phyloP scores from a whole-genome alignment of 805 yeast species.

The Sugiyamaella qingdaonensis region DNA sequence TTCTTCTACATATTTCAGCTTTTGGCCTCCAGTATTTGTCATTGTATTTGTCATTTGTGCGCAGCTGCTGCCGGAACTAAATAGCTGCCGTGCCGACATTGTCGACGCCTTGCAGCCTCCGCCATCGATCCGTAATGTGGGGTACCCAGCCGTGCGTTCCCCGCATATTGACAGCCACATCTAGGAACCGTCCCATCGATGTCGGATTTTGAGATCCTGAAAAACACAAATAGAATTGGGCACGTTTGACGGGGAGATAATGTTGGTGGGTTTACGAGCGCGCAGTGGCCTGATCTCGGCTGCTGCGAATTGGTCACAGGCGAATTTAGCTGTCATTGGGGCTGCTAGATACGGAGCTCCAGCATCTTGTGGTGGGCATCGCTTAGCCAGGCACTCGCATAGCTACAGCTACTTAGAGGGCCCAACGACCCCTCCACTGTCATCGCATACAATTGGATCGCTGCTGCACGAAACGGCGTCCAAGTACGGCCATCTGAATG shows the following conservation, averaged over 20 bases:
- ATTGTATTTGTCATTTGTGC: too few relatives aligned
- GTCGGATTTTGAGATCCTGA: background rate
- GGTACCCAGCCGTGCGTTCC: background rate
- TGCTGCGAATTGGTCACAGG: background rate
- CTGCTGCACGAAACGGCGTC: conserved; percentile 15
- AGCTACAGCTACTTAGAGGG: conserved; percentile 9
- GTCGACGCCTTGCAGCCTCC: background rate
- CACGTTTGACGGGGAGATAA: too few relatives aligned
- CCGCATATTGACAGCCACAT: background rate
- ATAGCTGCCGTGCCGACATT: background rate
- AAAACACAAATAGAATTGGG: too few relatives aligned
- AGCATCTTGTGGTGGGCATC: background rate
- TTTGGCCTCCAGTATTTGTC: too few relatives aligned
- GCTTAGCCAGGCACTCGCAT: background rate
- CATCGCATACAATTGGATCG: conserved; percentile 13
- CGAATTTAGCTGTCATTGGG: background rate
- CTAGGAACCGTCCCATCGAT: background rate
- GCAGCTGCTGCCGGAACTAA: background rate
- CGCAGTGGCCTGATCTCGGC: background rate
- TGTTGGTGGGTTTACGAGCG: too few relatives aligned
- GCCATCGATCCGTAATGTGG: background rate
- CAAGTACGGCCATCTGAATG: conserved; percentile 16
- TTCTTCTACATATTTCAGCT: too few relatives aligned
- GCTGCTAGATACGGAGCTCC: background rate
- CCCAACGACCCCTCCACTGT: conserved; percentile 14